Base-by-base conservation (phyloP, 1,284 basidiomycete genomes). In the Caloboletus inedulis region DNA sequence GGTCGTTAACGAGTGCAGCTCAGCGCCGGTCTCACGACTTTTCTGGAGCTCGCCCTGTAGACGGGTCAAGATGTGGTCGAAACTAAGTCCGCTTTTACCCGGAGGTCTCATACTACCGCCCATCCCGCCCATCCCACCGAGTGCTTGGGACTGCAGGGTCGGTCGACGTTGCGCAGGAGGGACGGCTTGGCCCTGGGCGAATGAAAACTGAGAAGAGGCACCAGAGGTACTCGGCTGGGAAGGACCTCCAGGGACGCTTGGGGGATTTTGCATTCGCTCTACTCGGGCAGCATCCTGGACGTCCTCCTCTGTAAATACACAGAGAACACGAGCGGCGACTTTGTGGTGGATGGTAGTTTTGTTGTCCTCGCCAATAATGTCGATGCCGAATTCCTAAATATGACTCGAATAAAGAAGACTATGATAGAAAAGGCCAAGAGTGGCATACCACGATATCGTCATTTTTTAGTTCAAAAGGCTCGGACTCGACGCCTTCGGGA, bases 321-420 rank as follows among this genome's bases (percentile, higher is more conserved):
- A 91, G 54, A 94, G 84, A 31, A 94, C 93, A 40, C 92, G 91
- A 13, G 94, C 94, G 0, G 96, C 92, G 36, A 99, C 97, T 70
- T 98, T 98, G 77, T 98, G 95, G 72, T 99, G 96, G 44, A 99
- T 88, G 57, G 98, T 94, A 0, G 94, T 94, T 73, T 94, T 94
- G 79, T 97, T 98, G 76, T 99, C 97, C 67, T 99, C 96, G 56
- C 93, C 93, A 52, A 98, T 91, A 57, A 99, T 99, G 74, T 99
- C 97, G 69, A 99, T 99, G 55, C 96, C 95, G 68, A 98, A 98
- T 83, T 98, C 95, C 91, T 94, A 63, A 2, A 21, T 4, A 33
- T 0, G 21, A 51, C n/a, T 23, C n/a, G 49, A 46, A 33, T 55
- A 45, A 51, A 23, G 47, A 49, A 18, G 30, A n/a, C 16, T 7